Evolutionary conservation across 768 basidiomycete genomes (phyloP), one percentile per base, ranked within the genome.

Genomic region (Sarcodon sp.): DNA sequence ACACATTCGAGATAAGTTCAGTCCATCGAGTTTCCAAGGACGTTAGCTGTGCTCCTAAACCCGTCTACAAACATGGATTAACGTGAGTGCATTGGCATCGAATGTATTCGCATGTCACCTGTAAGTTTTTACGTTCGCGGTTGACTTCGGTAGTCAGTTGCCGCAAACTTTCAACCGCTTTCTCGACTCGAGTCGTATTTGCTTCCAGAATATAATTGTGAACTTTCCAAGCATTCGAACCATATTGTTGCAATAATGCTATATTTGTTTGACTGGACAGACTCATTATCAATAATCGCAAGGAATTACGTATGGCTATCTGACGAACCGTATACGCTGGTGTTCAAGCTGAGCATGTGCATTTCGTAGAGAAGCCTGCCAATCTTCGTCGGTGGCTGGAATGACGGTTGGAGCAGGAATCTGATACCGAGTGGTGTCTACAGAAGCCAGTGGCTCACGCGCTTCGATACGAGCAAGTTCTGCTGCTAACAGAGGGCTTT

Each of bases 21-120:
- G 89, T 93, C 93, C 93, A 98, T 52, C 82, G 75, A 35, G 77
- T 84, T 65, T 97, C 92, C 50, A 96, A 67, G 7, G 77, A 68
- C 31, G 79, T 85, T 50, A 98, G 67, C 56, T 92, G 87, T 45
- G 76, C 71, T 46, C 92, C 92, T 15, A 83, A 67, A 7, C 72
- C 77, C 41, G 84, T 87, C 86, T 97, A 7, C 35, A 16, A 10
- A 33, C 37, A 45, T 11, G 16, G 15, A 27, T 41, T 1, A 41
- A 13, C 39, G 8, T 9, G 4, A 45, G 38, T 43, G 16, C 6
- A 47, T 3, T 12, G 6, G 44, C 47, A 51, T 36, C 4, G 10
- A 11, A 49, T 43, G 48, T 35, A 18, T 15, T 34, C 54, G 33
- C 15, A 55, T 27, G 67, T 46, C 55, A 84, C 89, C 76, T 92